A percentile compares a stretch with the other conserved stretches of the same genome.
phyloP scores from a whole-genome alignment of 2,329 filamentous ascomycete species.

The Pseudogymnoascus sp. region DNA sequence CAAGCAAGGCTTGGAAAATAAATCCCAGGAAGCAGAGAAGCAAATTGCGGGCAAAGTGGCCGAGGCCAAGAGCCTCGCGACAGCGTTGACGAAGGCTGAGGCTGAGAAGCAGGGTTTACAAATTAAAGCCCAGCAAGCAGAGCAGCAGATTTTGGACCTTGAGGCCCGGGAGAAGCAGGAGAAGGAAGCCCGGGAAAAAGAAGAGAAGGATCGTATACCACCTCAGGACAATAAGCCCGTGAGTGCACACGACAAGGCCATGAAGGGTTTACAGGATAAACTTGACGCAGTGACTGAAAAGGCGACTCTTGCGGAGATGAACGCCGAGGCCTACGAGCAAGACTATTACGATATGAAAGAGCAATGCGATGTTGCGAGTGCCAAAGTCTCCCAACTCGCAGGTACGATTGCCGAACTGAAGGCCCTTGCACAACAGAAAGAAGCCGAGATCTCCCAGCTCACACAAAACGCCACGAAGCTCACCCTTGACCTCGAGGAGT shows the following conservation, averaged over 20 bases:
- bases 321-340: not conserved
- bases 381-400: not conserved
- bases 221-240: no score
- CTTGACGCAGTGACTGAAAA: not conserved
- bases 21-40: not conserved
- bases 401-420: not conserved
- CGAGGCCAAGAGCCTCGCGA: not conserved
- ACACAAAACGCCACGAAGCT: not conserved
- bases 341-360: not conserved
- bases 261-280: not conserved
- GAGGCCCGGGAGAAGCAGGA: not conserved
- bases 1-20: not conserved
- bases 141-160: not conserved
- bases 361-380: not conserved
- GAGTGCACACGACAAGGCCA: no score
- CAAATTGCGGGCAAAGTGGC: not conserved
- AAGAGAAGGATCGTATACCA: not conserved
- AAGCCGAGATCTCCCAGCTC: not conserved
- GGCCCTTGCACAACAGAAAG: not conserved
- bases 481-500: not conserved
- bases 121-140: not conserved
- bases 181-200: not conserved
- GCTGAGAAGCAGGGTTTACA: not conserved
- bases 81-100: not conserved
- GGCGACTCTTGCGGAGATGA: not conserved